Percentiles rank a stretch among this genome's conserved stretches.
Conservation (phyloP, 192 early-diverging fungal species). For the Coemansia sp. region DNA sequence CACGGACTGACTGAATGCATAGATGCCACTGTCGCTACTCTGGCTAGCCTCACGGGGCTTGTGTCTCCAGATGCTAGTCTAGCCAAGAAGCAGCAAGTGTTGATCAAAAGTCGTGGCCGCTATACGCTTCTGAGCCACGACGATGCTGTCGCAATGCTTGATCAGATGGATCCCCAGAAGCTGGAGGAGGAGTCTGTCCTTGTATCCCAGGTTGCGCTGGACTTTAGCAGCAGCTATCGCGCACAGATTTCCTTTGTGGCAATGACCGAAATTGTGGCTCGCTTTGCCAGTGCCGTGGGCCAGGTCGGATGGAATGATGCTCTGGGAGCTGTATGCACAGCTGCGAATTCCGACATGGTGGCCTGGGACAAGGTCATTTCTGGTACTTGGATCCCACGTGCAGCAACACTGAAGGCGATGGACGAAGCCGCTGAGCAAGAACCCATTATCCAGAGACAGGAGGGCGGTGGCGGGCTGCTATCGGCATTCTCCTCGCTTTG, state of each 20-base stretch:
- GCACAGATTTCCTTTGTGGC: conserved; percentile 88
- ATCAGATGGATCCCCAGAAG: conserved; percentile 31
- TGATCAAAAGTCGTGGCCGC: conserved; percentile 26
- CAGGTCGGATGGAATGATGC: conserved; percentile 54
- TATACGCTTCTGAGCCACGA: conserved; percentile 25
- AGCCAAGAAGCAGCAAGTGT: conserved; percentile 12
- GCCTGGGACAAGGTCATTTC: conserved; percentile 12
- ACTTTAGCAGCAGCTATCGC: conserved; percentile 85
- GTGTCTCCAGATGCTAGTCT: background rate
- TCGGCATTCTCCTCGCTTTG: conserved; percentile 46
- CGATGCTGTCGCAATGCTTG: conserved; percentile 4
- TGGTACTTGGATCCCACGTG: conserved; percentile 37
- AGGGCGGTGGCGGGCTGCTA: conserved; percentile 23
- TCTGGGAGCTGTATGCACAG: conserved; percentile 65
- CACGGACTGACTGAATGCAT: conserved; percentile 73
- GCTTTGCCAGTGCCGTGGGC: conserved; percentile 63
- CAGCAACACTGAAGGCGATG: conserved; percentile 31
- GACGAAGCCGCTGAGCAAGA: conserved; percentile 9
- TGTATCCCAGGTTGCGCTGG: conserved; percentile 65
- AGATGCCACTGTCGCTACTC: conserved; percentile 70
- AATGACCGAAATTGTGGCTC: conserved; percentile 61
- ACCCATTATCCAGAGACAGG: conserved; percentile 1
- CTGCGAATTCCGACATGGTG: conserved; percentile 29
- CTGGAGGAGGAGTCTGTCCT: conserved; percentile 22
- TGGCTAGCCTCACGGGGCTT: conserved; percentile 71